Evolutionary conservation across 768 basidiomycete species (phyloP), one percentile per base, ranked within the genome.

Genomic region (Cystobasidium ongulense): DNA sequence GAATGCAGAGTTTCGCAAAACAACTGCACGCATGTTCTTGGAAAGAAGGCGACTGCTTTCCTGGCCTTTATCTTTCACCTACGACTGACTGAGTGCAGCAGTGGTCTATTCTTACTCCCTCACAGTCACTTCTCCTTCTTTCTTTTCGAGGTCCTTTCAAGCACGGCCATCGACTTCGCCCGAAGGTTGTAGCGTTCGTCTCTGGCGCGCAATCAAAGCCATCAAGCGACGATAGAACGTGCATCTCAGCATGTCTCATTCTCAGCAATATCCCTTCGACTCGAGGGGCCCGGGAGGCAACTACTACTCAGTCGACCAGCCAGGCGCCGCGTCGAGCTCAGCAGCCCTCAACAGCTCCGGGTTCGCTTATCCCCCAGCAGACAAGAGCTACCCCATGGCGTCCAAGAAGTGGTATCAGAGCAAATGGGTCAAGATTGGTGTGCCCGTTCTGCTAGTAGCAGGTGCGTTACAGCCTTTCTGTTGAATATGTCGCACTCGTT

Each of bases 371-470:
- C 59, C 59, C 4, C 31, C 59, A 17, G 46, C 18, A 18, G 59
- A 39, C 15, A 62, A 62, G 59, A 50, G n/a, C 46, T 50, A 50
- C 18, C 46, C 46, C 5, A 50, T 50, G 46, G 7, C 46, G 4
- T n/a, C 36, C 31, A 67, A 29, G n/a, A 67, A 67, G 35, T 73
- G 72, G 72, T 73, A 73, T 33, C 23, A 63, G 62, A 73, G 63
- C n/a, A 63, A 63, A 25, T 35, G 27, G 36, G 72, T 73, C 62
- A 66, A 36, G 43, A 70, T 35, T 27, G 63, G 63, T 63, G 63
- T 65, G 4, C 63, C 63, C 7, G 63, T 65, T 7, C 67, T 66
- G 25, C 52, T 73, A 31, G 63, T 73, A 31, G 72, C 38, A 7
- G 57, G 57, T 59, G 27, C 13, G 63, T 52, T 29, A 31, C 31